phyloP scores from a whole-genome alignment of 2,329 filamentous ascomycete species.

The Malbranchea cinnamomea region DNA sequence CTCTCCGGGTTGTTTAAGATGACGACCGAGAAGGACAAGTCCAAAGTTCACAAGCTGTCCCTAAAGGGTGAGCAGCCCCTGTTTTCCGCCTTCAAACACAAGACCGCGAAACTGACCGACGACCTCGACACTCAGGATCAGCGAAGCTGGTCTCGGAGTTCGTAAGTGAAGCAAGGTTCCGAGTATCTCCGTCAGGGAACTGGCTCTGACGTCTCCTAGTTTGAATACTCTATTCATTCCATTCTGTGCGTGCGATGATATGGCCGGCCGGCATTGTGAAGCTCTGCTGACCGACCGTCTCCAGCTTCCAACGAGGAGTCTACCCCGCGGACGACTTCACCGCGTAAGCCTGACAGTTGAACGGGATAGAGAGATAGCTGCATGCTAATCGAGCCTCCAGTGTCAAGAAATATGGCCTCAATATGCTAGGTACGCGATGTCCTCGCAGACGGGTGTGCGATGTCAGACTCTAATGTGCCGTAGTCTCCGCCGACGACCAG shows the following conservation, averaged over 20 bases:
- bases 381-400: constrained; percentile 17
- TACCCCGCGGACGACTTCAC: constrained; percentile 95
- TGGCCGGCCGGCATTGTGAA: no score
- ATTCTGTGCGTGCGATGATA: constrained; percentile 73
- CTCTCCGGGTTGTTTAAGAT: constrained; percentile 17
- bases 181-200: constrained; percentile 23
- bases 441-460: not conserved
- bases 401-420: constrained; percentile 98
- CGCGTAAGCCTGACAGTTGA: constrained; percentile 51
- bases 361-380: not conserved
- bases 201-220: constrained; percentile 35
- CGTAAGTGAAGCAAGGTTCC: constrained; percentile 53
- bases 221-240: constrained; percentile 96
- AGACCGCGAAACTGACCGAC: constrained; percentile 2
- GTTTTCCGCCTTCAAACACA: not conserved
- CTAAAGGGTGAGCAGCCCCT: constrained; percentile 34
- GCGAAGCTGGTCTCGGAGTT: constrained; percentile 91
- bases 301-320: constrained; percentile 65
- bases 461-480: constrained; percentile 9
- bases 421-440: constrained; percentile 61
- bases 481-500: constrained; percentile 88
- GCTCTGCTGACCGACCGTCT: constrained; percentile 1
- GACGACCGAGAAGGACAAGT: constrained; percentile 47
- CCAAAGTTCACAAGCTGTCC: constrained; percentile 88
- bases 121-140: constrained; percentile 36